Evolutionary conservation across 257 asterid species (phyloP).

Genomic region (Oldenlandia corymbosa): DNA sequence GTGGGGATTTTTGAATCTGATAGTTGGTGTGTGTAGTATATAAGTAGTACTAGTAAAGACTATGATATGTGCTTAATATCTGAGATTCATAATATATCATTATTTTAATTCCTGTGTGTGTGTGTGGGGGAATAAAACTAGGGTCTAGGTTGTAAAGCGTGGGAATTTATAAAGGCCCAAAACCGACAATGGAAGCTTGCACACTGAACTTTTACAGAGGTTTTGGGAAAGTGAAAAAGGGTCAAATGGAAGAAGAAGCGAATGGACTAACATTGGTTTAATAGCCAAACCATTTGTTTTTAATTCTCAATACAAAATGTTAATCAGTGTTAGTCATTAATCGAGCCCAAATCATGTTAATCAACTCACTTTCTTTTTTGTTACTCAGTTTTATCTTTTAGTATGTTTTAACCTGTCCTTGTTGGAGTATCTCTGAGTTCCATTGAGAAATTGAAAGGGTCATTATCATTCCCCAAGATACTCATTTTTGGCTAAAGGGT

Average conservation of each 20-base stretch:
- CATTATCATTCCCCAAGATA: too few species aligned
- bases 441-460: too few species aligned
- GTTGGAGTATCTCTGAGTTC: too few species aligned
- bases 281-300: constrained; percentile 4
- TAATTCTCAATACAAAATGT: too few species aligned
- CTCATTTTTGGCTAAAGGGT: too few species aligned
- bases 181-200: constrained; percentile 10
- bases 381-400: too few species aligned
- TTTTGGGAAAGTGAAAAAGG: neutral
- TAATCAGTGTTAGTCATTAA: too few species aligned
- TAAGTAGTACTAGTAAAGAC: neutral
- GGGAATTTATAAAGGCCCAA: neutral
- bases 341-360: too few species aligned
- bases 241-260: neutral
- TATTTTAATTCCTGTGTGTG: neutral
- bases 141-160: neutral
- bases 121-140: neutral
- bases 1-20: constrained; percentile 13
- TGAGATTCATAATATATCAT: neutral
- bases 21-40: neutral
- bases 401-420: too few species aligned
- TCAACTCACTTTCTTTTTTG: too few species aligned
- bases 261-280: neutral
- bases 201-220: neutral
- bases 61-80: neutral